Base-by-base conservation (phyloP, 179 eudicot species). In the Spergularia azorica region DNA sequence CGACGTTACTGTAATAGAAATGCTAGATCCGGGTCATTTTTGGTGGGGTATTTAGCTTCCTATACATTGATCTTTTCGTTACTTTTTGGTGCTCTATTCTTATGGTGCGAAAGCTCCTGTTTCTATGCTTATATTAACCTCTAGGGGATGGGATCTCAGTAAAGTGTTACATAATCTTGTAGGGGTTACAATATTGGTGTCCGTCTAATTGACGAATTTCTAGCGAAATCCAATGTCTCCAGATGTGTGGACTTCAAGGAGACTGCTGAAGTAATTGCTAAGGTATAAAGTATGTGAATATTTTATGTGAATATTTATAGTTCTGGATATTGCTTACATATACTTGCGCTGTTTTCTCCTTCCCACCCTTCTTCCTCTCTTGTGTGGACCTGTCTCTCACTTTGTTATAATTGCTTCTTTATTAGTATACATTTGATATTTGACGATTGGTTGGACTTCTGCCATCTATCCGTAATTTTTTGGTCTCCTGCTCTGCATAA, bases 131-230 rank as follows among this genome's bases (percentile, higher is more conserved):
- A 61, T n/a, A 11, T 21, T 11, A 21, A 21, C 9, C 18, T 57
- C 65, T 9, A 62, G 51, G 36, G 39, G 41, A 21, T 76, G 68
- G 59, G 16, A 9, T 9, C 16, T 62, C 62, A 43, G 52, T 79
- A 38, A 59, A 56, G 21, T 70, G 63, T 56, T 65, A 11, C 15
- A 18, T 68, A 51, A 60, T 76, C 13, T 76, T 85, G 79, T 85
- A 95, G 99, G 99, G 99, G 99, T 69, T 95, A 93, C 79, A 95
- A 95, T 76, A 95, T 95, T 56, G 99, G 99, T 56, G 81, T 94
- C 51, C 89, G 99, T 38, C 87, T 95, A 20, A 87, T 93, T 77
- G 99, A 95, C 67, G 98, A 95, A 79, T 93, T 95, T 77, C 87
- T 95, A n/a, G 98, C 99, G 9, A 95, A 95, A 85, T 95, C 98